phyloP scores from a whole-genome alignment of 805 yeast genomes.

The Zygotorulaspora sp. region DNA sequence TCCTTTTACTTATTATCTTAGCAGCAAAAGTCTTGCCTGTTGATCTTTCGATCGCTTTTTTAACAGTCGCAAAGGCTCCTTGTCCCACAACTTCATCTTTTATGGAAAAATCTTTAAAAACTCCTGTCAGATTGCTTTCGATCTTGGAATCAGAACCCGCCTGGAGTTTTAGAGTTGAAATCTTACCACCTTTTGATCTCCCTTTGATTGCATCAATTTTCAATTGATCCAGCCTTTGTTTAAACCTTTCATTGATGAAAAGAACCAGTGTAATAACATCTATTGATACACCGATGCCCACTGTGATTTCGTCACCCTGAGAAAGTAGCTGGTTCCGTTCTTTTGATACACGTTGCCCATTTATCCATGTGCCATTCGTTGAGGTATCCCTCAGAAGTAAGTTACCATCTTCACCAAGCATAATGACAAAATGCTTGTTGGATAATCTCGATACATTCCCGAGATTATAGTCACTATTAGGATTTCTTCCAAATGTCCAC shows the following conservation, averaged over 20 bases:
- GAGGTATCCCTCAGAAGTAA: conserved; percentile 57
- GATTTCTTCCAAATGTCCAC: conserved; percentile 77
- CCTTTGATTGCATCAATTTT: conserved; percentile 11
- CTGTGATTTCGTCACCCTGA: conserved; percentile 90
- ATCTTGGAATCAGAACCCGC: conserved; percentile 5
- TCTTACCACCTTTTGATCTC: conserved; percentile 1
- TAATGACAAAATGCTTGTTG: conserved; percentile 66
- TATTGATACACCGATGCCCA: conserved; percentile 77
- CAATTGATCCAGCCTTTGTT: conserved; percentile 25
- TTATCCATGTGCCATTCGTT: conserved; percentile 90
- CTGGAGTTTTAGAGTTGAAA: conserved; percentile 9
- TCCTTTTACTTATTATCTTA: conserved; percentile 79
- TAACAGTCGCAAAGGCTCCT: conserved; percentile 97
- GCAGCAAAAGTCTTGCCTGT: conserved; percentile 88
- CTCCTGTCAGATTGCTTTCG: conserved; percentile 38
- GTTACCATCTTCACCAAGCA: conserved; percentile 57
- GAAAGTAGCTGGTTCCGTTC: conserved; percentile 74
- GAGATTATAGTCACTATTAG: conserved; percentile 55
- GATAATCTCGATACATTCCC: conserved; percentile 64
- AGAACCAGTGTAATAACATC: conserved; percentile 55
- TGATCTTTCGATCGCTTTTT: conserved; percentile 79
- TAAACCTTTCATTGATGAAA: conserved; percentile 38
- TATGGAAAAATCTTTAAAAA: conserved; percentile 66
- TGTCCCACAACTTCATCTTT: conserved; percentile 86
- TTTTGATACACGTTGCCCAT: conserved; percentile 65